These are phyloP conservation scores for Cordyceps fumosorosea DNA, from an alignment of 2,329 filamentous ascomycete genomes.

Conservation along the genomic window DNA sequence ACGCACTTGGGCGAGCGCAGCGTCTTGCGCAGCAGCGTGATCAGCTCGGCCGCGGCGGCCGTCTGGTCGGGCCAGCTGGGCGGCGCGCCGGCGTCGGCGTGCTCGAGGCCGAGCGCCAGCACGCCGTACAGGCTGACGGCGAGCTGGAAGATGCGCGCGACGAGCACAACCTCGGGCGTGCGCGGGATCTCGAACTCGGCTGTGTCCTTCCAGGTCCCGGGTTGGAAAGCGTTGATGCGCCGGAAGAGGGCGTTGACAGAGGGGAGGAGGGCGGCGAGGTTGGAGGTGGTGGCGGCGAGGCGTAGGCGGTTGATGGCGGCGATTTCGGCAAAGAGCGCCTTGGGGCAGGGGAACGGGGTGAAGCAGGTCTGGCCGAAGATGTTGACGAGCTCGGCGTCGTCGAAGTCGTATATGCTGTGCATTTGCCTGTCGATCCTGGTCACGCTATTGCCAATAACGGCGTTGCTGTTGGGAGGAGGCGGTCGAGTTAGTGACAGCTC, in stretches of 20 bases:
- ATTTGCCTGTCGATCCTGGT: background rate
- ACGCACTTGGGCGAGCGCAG: background rate
- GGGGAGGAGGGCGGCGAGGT: background rate
- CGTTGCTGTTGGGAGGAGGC: background rate
- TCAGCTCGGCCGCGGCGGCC: background rate
- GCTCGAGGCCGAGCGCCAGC: background rate
- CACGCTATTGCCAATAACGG: conserved; percentile 5
- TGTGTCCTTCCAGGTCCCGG: background rate
- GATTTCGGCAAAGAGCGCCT: conserved; percentile 1
- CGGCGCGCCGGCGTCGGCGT: background rate
- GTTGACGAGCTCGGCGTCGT: background rate
- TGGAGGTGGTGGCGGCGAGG: background rate
- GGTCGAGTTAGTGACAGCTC: background rate
- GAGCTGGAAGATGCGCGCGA: conserved; percentile 7
- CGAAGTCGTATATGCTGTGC: conserved; percentile 1
- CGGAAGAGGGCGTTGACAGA: background rate
- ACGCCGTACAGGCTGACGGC: conserved; percentile 7
- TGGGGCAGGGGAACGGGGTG: background rate
- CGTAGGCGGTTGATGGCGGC: conserved; percentile 9
- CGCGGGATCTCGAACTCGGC: background rate
- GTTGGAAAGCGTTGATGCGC: conserved; percentile 1
- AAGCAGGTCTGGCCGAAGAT: background rate
- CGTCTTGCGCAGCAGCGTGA: background rate
- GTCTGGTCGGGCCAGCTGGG: background rate
- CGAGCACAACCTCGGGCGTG: conserved; percentile 2